Base-by-base conservation (phyloP, 129 eudicot species). In the Ambrosia artemisiifolia region DNA sequence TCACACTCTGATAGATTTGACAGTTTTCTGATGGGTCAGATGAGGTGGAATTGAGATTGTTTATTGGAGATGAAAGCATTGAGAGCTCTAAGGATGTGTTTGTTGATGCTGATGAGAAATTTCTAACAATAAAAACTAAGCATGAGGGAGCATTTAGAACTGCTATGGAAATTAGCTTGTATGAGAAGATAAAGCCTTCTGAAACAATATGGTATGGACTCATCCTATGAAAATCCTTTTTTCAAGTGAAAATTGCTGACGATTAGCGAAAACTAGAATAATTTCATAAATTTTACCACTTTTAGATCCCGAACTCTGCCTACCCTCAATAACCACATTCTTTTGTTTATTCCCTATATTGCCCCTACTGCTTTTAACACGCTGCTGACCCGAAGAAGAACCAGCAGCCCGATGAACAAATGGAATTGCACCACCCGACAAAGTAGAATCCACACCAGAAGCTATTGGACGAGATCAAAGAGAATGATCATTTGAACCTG, bases 11-110 rank as follows among this genome's bases (percentile, higher is more conserved):
- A 69, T 60, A 38, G 82, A 61, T 83, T 32, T 53, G 92, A 85
- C 99, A 94, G 97, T 94, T 94, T 76, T 72, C 80, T 33, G 96
- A 94, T 88, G 94, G 91, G 72, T 65, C 91, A 13, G 71, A 91
- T 42, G 97, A 90, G 80, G 88, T 90, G 64, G 97, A 94, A 76
- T 79, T 94, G 78, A 86, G 94, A 85, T 74, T 94, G 77, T 82
- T 81, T 40, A 84, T 94, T 5, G 87, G 86, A 69, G 75, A 76
- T 46, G 79, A 77, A 65, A 80, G 65, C 47, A 71, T 84, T 46
- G 82, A 66, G 76, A 86, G 82, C 75, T 74, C 99, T 14, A 83
- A 67, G 55, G 96, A 94, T 35, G 78, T 94, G 56, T 48, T 71
- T 44, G 95, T 94, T 57, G 91, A 94, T 79, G 85, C 86, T 56